phyloP scores from a whole-genome alignment of 2,329 filamentous ascomycete genomes.

The Claviceps citrina region DNA sequence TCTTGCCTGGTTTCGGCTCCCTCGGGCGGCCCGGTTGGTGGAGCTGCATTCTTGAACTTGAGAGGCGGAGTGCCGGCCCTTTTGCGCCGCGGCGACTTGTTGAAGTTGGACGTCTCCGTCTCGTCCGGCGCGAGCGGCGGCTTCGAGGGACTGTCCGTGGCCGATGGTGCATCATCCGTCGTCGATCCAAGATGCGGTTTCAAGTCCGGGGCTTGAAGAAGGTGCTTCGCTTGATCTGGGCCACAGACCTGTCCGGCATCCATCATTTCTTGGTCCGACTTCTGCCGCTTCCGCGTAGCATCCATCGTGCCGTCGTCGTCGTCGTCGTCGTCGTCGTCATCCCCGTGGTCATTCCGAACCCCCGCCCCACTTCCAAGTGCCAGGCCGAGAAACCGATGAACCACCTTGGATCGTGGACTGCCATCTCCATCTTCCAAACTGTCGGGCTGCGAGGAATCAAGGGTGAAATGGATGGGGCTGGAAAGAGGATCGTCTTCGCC shows the following conservation, averaged over 20 bases:
- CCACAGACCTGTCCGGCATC: slow-evolving; percentile 1
- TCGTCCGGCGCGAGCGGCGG: not conserved
- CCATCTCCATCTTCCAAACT: slow-evolving; percentile 30
- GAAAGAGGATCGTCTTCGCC: slow-evolving; percentile 18
- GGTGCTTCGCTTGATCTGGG: not conserved
- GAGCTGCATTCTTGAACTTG: slow-evolving; percentile 14
- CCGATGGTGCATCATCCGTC: not conserved
- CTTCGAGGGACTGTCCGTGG: not conserved
- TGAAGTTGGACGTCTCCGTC: slow-evolving; percentile 7
- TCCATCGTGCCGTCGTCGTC: slow-evolving; percentile 12
- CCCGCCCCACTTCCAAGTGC: slow-evolving; percentile 32
- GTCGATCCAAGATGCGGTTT: not conserved
- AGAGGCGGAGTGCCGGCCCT: slow-evolving; percentile 25
- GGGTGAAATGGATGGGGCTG: slow-evolving; percentile 30
- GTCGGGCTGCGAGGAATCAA: slow-evolving; percentile 21
- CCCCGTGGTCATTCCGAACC: slow-evolving; percentile 18
- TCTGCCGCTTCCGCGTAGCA: slow-evolving; percentile 6
- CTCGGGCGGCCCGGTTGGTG: slow-evolving; percentile 9
- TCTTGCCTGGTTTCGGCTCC: not conserved
- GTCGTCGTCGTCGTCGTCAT: slow-evolving; percentile 9
- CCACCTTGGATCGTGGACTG: slow-evolving; percentile 38
- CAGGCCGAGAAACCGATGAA: slow-evolving; percentile 36
- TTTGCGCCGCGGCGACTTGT: slow-evolving; percentile 20
- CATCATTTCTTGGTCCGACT: slow-evolving; percentile 3
- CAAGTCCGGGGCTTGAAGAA: not conserved